Percentiles rank a stretch among this genome's conserved stretches.
phyloP scores from a whole-genome alignment of 805 yeast genomes.

The Wickerhamiella allomyrinae region DNA sequence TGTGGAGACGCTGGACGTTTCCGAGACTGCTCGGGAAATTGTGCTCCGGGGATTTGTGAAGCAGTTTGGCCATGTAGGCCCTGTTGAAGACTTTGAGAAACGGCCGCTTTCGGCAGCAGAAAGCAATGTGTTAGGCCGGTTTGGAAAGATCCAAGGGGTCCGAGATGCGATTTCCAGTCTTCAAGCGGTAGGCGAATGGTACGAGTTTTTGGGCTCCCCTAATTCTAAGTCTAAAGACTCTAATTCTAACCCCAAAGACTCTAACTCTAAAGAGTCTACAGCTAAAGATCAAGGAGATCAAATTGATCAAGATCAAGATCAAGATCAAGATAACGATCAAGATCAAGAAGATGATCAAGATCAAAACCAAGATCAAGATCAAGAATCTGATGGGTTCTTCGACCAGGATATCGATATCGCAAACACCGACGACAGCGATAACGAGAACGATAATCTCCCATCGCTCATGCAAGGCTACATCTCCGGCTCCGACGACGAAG shows the following conservation, averaged over 20 bases:
- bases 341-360: not conserved
- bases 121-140: conserved; percentile 26
- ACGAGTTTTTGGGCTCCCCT: conserved; percentile 2
- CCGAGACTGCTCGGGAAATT: conserved; percentile 10
- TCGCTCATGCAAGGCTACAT: conserved; percentile 44
- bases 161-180: conserved; percentile 8
- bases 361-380: conserved; percentile 26
- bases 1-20: conserved; percentile 8
- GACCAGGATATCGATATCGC: conserved; percentile 5
- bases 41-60: conserved; percentile 8
- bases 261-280: conserved; percentile 6
- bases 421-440: conserved; percentile 14
- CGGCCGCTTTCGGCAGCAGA: conserved; percentile 16
- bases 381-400: conserved; percentile 29
- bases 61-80: conserved; percentile 5
- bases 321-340: conserved; percentile 9
- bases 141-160: conserved; percentile 23
- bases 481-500: conserved; percentile 58
- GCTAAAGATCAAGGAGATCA: conserved; percentile 1
- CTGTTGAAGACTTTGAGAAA: conserved; percentile 5
- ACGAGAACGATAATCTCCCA: conserved; percentile 25
- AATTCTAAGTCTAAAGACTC: conserved; percentile 2
- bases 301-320: conserved; percentile 11
- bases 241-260: not conserved
- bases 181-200: conserved; percentile 6